phyloP scores from a whole-genome alignment of 305 asterid genomes.

The Coffea humblotiana region DNA sequence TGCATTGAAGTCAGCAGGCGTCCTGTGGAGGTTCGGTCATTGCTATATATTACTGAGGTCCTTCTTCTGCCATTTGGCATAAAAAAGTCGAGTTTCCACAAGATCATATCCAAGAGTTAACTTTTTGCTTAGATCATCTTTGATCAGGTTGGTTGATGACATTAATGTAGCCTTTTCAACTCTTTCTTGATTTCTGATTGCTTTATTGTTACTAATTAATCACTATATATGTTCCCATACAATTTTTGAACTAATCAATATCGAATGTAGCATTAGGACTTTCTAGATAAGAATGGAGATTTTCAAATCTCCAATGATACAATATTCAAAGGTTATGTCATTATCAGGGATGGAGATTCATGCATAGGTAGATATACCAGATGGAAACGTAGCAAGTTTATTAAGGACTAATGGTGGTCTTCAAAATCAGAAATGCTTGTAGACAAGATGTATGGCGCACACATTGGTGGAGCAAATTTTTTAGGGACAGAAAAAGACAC shows the following conservation, averaged over 20 bases:
- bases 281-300: neutral
- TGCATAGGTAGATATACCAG: neutral
- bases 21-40: conserved; percentile 7
- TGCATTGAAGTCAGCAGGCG: conserved; percentile 5
- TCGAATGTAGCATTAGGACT: neutral
- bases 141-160: conserved; percentile 8
- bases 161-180: neutral
- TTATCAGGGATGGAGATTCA: neutral
- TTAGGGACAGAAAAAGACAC: conserved; percentile 3
- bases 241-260: neutral
- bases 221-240: neutral
- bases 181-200: neutral
- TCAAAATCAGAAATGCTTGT: neutral
- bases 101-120: neutral
- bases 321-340: neutral
- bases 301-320: neutral
- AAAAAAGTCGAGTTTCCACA: neutral
- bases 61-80: conserved; percentile 26
- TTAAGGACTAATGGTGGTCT: neutral
- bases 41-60: neutral
- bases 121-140: conserved; percentile 11
- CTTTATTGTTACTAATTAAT: neutral
- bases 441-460: neutral
- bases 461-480: neutral
- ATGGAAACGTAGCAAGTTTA: neutral